Evolutionary conservation across 2,329 filamentous ascomycete species (phyloP).

Genomic region (Dothideomycetes sp.): DNA sequence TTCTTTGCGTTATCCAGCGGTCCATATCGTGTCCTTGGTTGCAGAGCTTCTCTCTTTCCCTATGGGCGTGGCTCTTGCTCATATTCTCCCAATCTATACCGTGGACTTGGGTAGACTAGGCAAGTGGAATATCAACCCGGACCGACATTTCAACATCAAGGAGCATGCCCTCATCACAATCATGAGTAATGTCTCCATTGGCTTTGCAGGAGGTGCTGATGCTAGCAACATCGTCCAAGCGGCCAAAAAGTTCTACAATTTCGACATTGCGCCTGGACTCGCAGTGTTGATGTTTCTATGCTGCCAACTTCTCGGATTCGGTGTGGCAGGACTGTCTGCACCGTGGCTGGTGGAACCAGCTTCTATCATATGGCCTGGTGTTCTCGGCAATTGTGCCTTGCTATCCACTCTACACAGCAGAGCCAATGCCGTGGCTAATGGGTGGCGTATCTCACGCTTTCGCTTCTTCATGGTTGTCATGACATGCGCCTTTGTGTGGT

Average conservation of each 20-base stretch:
- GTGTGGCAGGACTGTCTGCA: constrained; percentile 71
- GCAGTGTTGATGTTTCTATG: constrained; percentile 75
- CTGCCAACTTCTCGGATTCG: constrained; percentile 77
- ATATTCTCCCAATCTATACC: constrained; percentile 46
- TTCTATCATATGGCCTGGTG: constrained; percentile 87
- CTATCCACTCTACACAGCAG: constrained; percentile 70
- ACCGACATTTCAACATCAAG: constrained; percentile 17
- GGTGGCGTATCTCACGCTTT: constrained; percentile 58
- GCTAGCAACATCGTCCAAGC: constrained; percentile 57
- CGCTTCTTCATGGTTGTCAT: constrained; percentile 74
- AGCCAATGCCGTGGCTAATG: constrained; percentile 65
- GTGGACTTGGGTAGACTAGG: constrained; percentile 41
- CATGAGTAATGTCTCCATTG: constrained; percentile 36
- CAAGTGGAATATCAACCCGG: constrained; percentile 17
- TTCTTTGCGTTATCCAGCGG: constrained; percentile 78
- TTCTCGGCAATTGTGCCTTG: constrained; percentile 80
- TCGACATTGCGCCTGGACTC: constrained; percentile 64
- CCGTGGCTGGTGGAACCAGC: constrained; percentile 74
- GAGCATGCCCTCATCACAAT: constrained; percentile 34
- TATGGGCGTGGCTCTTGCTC: constrained; percentile 70
- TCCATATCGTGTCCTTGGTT: constrained; percentile 82
- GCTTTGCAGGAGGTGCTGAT: constrained; percentile 46
- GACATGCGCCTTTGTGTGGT: constrained; percentile 62
- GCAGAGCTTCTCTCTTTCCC: constrained; percentile 76
- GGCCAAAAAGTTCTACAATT: constrained; percentile 80